A percentile compares a stretch with the other conserved stretches of the same genome.
Evolutionary conservation across 768 basidiomycete genomes (phyloP).

Genomic region (Lentinula boryana): DNA sequence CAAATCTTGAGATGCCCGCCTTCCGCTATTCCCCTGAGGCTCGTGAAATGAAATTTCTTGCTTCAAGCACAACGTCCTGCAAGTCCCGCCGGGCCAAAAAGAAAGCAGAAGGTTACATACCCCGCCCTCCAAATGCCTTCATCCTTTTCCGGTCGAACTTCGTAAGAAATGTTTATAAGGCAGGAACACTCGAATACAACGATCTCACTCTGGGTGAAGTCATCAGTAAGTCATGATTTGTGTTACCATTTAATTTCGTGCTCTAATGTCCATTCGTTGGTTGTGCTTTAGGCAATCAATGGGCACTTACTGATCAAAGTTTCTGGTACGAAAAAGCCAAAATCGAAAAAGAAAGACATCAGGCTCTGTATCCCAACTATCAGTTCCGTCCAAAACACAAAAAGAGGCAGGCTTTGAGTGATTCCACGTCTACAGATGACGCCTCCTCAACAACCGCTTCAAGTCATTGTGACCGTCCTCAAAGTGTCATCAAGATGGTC

Average conservation of each 20-base stretch:
- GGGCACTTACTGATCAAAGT: constrained; percentile 67
- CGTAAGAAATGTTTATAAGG: constrained; percentile 72
- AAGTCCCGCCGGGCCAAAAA: constrained; percentile 52
- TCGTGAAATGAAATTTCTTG: not conserved
- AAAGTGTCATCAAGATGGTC: too few relatives aligned
- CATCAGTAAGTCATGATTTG: constrained; percentile 37
- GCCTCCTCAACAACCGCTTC: not conserved
- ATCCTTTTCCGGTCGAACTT: constrained; percentile 83
- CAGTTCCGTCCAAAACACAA: constrained; percentile 49
- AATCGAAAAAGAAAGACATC: constrained; percentile 68
- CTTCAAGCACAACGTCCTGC: not conserved
- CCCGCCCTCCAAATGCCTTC: constrained; percentile 83
- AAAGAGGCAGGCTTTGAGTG: constrained; percentile 18
- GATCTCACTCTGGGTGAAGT: constrained; percentile 71
- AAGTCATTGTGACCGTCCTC: not conserved
- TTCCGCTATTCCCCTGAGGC: too few relatives aligned
- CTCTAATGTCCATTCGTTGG: not conserved
- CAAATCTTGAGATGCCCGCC: too few relatives aligned
- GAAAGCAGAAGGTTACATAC: constrained; percentile 57
- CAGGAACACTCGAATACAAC: constrained; percentile 71
- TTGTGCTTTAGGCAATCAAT: constrained; percentile 54
- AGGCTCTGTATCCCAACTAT: constrained; percentile 61
- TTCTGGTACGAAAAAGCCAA: constrained; percentile 71
- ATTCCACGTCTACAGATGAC: not conserved
- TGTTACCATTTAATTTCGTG: not conserved